Conservation (phyloP, 495 filamentous ascomycete genomes). For the Talaromyces liani region DNA sequence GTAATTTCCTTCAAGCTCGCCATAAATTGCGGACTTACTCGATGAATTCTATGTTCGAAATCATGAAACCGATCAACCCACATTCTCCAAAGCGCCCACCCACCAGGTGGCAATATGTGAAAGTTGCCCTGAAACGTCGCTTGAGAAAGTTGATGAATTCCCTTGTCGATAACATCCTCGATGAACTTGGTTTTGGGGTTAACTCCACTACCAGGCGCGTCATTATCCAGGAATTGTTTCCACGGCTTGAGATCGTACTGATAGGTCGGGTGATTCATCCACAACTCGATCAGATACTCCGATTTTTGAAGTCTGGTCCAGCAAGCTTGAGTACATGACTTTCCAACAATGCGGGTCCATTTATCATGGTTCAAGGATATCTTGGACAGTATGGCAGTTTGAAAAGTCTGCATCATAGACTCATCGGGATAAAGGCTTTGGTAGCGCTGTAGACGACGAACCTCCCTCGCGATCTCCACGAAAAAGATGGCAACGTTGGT, state of each 20-base stretch:
- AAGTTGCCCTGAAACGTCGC: background rate
- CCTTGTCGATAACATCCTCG: background rate
- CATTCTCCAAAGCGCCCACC: background rate
- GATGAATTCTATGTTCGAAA: background rate
- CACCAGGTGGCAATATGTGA: slow-evolving; percentile 6
- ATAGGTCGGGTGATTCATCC: slow-evolving; percentile 6
- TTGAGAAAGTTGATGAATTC: background rate
- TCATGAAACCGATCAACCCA: slow-evolving; percentile 1
- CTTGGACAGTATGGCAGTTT: background rate
- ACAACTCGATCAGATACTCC: slow-evolving; percentile 4
- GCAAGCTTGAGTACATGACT: background rate
- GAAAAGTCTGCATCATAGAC: background rate
- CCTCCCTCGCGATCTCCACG: slow-evolving; percentile 1
- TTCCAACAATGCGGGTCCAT: background rate
- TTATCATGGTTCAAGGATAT: slow-evolving; percentile 1
- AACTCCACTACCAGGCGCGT: slow-evolving; percentile 10
- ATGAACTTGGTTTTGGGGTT: slow-evolving; percentile 7
- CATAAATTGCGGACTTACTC: background rate
- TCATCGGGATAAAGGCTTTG: slow-evolving; percentile 3
- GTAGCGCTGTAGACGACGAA: slow-evolving; percentile 9
- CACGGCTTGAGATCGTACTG: slow-evolving; percentile 10
- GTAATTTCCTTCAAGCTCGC: background rate
- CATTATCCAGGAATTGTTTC: slow-evolving; percentile 7
- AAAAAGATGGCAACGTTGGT: background rate
- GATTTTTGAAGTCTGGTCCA: slow-evolving; percentile 5